Percentiles rank a stretch among this genome's conserved stretches.
Evolutionary conservation across 805 yeast genomes (phyloP).

Genomic region (Metschnikowia lochheadii): DNA sequence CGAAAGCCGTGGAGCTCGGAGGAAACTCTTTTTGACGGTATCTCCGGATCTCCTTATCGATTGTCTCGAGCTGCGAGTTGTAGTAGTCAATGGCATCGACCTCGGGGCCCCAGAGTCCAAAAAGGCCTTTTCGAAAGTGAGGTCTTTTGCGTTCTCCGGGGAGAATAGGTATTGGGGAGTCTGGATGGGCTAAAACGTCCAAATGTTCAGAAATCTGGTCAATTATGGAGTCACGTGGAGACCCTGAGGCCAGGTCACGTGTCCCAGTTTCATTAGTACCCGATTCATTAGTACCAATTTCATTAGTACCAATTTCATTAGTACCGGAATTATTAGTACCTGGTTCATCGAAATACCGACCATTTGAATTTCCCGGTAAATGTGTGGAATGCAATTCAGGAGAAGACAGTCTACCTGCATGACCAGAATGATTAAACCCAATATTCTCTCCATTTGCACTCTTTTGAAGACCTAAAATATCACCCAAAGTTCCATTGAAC

Average conservation of each 20-base stretch:
- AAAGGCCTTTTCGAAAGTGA: conserved; percentile 50
- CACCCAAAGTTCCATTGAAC: conserved; percentile 29
- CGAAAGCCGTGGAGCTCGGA: conserved; percentile 87
- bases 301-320: not conserved
- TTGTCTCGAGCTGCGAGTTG: conserved; percentile 58
- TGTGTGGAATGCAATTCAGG: no score
- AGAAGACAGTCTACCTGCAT: no score
- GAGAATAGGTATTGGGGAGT: conserved; percentile 21
- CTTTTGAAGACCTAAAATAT: conserved; percentile 20
- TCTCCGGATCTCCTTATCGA: conserved; percentile 65
- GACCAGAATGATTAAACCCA: no score
- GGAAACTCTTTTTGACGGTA: conserved; percentile 69
- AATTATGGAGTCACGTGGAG: conserved; percentile 14
- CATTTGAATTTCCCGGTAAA: no score
- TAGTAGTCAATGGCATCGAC: conserved; percentile 82
- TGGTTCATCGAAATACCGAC: not conserved
- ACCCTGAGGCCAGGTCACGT: not conserved
- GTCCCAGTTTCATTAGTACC: no score
- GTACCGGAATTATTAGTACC: not conserved
- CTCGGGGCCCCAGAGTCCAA: conserved; percentile 60
- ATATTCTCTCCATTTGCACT: not conserved
- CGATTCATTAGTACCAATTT: not conserved
- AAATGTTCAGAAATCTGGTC: conserved; percentile 27
- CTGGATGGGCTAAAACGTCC: conserved; percentile 7
- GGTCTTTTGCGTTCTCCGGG: conserved; percentile 50